Evolutionary conservation across 768 basidiomycete species (phyloP), one percentile per base, ranked within the genome.

Genomic region (Termitomyces bulborhizus): DNA sequence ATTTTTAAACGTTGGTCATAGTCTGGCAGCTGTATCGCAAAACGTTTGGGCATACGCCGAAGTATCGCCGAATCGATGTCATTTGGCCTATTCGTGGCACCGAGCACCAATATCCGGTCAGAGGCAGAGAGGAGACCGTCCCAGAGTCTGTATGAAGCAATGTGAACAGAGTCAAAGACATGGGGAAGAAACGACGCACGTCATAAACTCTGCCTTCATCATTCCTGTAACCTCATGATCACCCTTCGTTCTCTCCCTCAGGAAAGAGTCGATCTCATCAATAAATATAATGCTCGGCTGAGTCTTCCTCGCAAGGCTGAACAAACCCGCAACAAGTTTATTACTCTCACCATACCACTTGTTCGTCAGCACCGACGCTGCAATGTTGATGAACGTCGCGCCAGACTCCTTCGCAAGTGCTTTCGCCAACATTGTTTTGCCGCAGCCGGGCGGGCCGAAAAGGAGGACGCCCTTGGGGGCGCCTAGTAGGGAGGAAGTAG

Each of bases 401-500:
- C 93, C 91, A 3, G 90, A 93, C 74, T 99, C 95, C 68, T 96
- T 97, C 12, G 97, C 97, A 7, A 99, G 80, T 1, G 96, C 96
- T 68, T 96, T 96, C 1, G 97, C 97, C n/a, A 99, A 80, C 93
- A 99, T 95, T 1, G 97, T 98, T 76, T 99, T 99, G 26, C 97
- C 97, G 61, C 97, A 99, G 6, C 97, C 96, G 1, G 97, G 97
- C 41, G 95, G 97, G 0, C 97, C 97, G 63, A 91, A 96, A 18
- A 99, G 81, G 16, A 98, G 79, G 8, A 98, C 96, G 12, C 97
- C 97, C 68, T 98, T 98, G 0, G 97, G 97, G 4, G 97, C 92
- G 5, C 84, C 82, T 57, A 97, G 82, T 21, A 98, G 81, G 13
- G 86, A 79, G 0, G 93, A 90, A 0, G 89, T 82, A 16, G 86